Base-by-base conservation (phyloP, 805 yeast genomes). In the Candida nemodendra region DNA sequence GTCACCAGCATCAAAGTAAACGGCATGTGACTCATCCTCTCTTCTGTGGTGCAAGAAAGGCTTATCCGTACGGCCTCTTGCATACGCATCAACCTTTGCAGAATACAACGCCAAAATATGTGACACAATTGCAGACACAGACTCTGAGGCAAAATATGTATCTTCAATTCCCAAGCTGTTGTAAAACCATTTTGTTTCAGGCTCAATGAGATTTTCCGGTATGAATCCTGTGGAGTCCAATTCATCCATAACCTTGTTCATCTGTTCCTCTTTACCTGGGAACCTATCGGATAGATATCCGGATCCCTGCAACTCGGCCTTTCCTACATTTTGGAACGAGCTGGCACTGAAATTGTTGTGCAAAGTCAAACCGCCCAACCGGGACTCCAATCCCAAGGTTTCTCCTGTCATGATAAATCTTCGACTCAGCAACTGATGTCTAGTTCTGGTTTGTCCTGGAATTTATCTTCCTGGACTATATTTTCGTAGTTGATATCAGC, bases 101-200 rank as follows among this genome's bases (percentile, higher is more conserved):
- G 96, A 86, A 64, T 91, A 91, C 38, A 91, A 71, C 8, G 96
- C 84, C 56, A 84, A 84, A 51, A 91, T 86, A 56, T 90, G 89
- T 38, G 82, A 76, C 13, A 86, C 90, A 49, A 91, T 84, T 44
- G 82, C 85, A 36, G 74, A 78, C 11, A 90, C 84, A 4, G 85
- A 69, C 57, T 91, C 96, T 46, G 84, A 78, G 29, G 93, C 93
- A 59, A 91, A 90, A 64, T 85, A 91, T 21, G 87, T 82, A 57
- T 89, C 96, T 57, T 90, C 96, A 42, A 91, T 88, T 18, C 96
- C 96, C 48, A 91, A 72, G 27, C 76, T 65, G 41, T 84, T 78
- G 68, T 93, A 93, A 61, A 91, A 90, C 95, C 96, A 89, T 42
- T 72, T 76, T 6, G 91, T 81, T 65, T 91, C 98, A 38, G 75